Base-by-base conservation (phyloP, 176 grass and related monocot genomes). In the Lolium multiflorum region DNA sequence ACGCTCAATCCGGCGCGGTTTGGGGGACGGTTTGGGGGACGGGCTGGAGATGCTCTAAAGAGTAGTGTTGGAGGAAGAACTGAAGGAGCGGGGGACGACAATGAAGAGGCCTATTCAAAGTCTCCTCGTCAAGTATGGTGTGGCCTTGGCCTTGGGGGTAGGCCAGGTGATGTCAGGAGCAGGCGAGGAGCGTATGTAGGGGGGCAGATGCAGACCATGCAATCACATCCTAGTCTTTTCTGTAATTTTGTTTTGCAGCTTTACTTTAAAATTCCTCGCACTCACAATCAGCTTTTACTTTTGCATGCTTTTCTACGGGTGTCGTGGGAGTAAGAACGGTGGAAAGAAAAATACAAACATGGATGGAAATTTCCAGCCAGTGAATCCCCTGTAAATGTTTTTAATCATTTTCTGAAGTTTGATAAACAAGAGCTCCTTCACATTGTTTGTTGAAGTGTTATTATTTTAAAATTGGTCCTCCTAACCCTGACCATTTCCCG, bases 21-120 rank as follows among this genome's bases (percentile, higher is more conserved):
- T n/a, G n/a, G n/a, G n/a, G n/a, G n/a, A n/a, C n/a, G n/a, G n/a
- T n/a, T n/a, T n/a, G n/a, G n/a, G n/a, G n/a, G n/a, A n/a, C n/a
- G n/a, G n/a, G n/a, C n/a, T n/a, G n/a, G n/a, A n/a, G n/a, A n/a
- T n/a, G n/a, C n/a, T n/a, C n/a, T n/a, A n/a, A 67, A 28, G 24
- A 28, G 6, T 67, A 38, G 64, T 67, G 79, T 16, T 44, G 28
- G 4, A 13, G 61, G 31, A 55, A 79, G 25, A 62, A 21, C 12
- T 57, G 51, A 49, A 21, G 13, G 28, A 55, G 13, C 3, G 77
- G 22, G 59, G 41, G 54, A 60, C 18, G 7, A 31, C 43, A 67
- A 10, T 7, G 48, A 10, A 63, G 1, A 28, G 39, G 65, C 79
- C 74, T 38, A 49, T 84, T 84, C 64, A 72, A 79, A 72, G 87